These are phyloP conservation scores for Cicer bijugum DNA, from an alignment of 306 rosid species.

Conservation along the genomic window DNA sequence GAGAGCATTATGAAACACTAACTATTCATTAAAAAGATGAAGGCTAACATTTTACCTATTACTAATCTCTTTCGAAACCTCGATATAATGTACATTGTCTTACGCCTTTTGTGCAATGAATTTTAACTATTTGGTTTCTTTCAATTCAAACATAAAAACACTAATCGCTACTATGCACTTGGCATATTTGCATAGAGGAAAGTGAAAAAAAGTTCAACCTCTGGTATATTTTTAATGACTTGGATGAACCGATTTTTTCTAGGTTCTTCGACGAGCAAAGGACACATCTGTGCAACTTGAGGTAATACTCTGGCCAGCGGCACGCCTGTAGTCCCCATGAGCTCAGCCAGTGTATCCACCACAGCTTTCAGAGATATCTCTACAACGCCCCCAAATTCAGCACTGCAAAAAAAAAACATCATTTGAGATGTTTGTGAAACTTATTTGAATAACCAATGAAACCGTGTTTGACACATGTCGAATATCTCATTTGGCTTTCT, in stretches of 20 bases:
- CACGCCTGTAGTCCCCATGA: constrained; percentile 62
- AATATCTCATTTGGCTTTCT: too few species aligned
- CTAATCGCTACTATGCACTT: constrained; percentile 48
- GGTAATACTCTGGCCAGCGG: constrained; percentile 80
- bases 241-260: constrained; percentile 72
- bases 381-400: constrained; percentile 67
- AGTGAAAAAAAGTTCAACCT: constrained; percentile 85
- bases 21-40: constrained; percentile 38
- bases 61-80: constrained; percentile 44
- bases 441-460: not conserved
- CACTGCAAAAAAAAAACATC: constrained; percentile 53
- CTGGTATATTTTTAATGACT: constrained; percentile 59
- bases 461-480: too few species aligned
- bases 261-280: constrained; percentile 72
- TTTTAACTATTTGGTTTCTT: constrained; percentile 39
- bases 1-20: constrained; percentile 40
- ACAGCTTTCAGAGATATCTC: constrained; percentile 67
- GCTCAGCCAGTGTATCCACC: constrained; percentile 60
- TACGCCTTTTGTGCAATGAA: constrained; percentile 46
- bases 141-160: constrained; percentile 39
- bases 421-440: constrained; percentile 29
- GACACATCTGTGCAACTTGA: constrained; percentile 76
- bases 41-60: constrained; percentile 43
- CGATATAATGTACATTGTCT: constrained; percentile 49
- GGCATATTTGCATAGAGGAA: constrained; percentile 79